A percentile compares a stretch with the other conserved stretches of the same genome.
Evolutionary conservation across 139 green algal genomes (phyloP).

Genomic region (Chlorella sorokiniana): DNA sequence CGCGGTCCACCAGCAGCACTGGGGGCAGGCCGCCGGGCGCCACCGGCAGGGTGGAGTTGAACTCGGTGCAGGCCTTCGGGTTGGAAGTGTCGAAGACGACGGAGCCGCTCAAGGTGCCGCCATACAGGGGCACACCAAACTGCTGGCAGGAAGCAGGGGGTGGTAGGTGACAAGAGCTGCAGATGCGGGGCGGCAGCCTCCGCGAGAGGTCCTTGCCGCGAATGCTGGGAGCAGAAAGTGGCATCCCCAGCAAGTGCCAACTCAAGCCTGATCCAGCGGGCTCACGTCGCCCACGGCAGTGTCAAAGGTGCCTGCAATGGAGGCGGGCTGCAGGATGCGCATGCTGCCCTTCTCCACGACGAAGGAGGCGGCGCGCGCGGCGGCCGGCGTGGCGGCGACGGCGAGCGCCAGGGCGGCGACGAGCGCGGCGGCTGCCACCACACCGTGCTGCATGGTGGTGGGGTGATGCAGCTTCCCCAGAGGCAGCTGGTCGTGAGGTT

Average conservation of each 20-base stretch:
- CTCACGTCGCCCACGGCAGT: slow-evolving; percentile 63
- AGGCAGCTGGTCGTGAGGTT: too few relatives aligned
- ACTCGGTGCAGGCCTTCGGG: slow-evolving; percentile 42
- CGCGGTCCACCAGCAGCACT: slow-evolving; percentile 58
- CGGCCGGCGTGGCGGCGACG: background rate
- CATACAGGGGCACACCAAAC: slow-evolving; percentile 79
- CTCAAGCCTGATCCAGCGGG: background rate
- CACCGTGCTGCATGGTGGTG: background rate
- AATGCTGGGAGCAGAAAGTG: background rate
- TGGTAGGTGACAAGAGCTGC: background rate
- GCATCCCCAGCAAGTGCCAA: background rate
- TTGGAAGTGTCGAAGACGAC: slow-evolving; percentile 51
- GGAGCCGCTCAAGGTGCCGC: slow-evolving; percentile 56
- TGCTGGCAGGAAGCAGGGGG: background rate
- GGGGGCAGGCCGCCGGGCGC: slow-evolving; percentile 9
- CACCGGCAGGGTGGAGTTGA: background rate
- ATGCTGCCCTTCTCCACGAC: slow-evolving; percentile 63
- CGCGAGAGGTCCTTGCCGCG: background rate
- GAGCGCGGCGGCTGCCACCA: background rate
- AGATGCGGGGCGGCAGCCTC: too few relatives aligned
- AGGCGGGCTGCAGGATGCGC: slow-evolving; percentile 44
- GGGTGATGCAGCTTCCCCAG: too few relatives aligned
- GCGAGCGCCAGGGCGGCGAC: background rate
- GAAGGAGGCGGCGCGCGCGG: slow-evolving; percentile 24
- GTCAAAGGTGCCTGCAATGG: slow-evolving; percentile 50